These are phyloP conservation scores for Aspergillus cavernicola DNA, from an alignment of 495 filamentous ascomycete species.

Conservation along the genomic window DNA sequence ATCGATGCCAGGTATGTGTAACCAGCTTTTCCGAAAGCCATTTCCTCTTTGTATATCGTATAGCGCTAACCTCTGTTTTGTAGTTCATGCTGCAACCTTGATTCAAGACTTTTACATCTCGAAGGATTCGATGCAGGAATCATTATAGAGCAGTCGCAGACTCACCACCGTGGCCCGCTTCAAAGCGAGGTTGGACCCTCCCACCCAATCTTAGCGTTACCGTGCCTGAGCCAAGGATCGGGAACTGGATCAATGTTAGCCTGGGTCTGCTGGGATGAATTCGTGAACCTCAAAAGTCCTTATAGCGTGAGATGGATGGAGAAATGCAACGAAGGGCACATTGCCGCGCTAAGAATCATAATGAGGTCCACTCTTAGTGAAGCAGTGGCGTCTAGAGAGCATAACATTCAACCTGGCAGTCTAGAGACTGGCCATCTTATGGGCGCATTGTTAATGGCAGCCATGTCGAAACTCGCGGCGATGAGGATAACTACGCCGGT, in stretches of 20 bases:
- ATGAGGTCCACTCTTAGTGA: background rate
- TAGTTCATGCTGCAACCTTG: background rate
- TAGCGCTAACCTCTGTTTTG: no score
- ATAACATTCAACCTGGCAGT: background rate
- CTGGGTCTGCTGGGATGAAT: background rate
- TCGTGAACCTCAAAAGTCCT: background rate
- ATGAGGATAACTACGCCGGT: background rate
- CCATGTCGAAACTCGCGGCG: background rate
- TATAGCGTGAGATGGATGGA: background rate
- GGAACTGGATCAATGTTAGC: background rate
- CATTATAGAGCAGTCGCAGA: background rate
- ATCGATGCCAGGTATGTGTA: no score
- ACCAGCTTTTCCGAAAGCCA: no score
- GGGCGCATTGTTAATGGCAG: background rate
- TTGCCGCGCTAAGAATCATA: background rate
- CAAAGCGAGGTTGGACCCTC: background rate
- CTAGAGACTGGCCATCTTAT: background rate
- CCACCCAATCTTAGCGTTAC: background rate
- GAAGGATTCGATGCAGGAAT: background rate
- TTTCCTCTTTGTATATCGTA: no score
- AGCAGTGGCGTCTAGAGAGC: background rate
- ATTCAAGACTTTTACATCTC: background rate
- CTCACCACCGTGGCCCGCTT: background rate
- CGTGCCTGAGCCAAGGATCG: background rate
- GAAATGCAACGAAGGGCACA: background rate